Evolutionary conservation across 2,329 filamentous ascomycete genomes (phyloP), one percentile per base, ranked within the genome.

Genomic region (Ascochyta fabae): DNA sequence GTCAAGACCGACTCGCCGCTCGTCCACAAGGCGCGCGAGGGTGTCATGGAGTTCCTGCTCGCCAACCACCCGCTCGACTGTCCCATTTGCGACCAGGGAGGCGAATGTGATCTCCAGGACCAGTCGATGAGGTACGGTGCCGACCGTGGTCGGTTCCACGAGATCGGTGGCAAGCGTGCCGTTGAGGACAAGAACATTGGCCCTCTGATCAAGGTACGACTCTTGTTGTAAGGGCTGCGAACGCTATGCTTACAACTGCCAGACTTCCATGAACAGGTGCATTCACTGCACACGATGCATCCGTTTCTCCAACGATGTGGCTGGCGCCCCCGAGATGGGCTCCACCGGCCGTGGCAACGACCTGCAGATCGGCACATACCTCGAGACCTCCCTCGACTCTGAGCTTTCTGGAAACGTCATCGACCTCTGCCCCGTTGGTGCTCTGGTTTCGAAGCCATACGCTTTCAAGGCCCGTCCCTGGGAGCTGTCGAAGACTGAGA

Each of bases 121-220:
- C 95, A 99, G 83, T 98, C 94, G 52, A 98, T 99, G 94, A 87
- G 95, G 78, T 99, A 99, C 76, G 95, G 95, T 72, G 91, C 89
- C 62, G 95, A 99, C 80, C 87, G 95, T 75, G 95, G 95, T 60
- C 90, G 95, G 70, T 99, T 99, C 82, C 95, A 99, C 81, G 95
- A 99, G 79, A 80, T 96, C 72, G 88, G 86, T 52, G 95, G 95
- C 79, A 99, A 99, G 86, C 91, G 95, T 82, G 95, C 92, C 24
- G 93, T 97, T 35, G 95, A 99, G 81, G 95, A 99, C 80, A 99
- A 99, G 86, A 98, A 99, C 79, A 97, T 99, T 72, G 95, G 95
- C 33, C 95, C 95, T 49, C 79, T 99, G 67, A 91, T 99, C 81
- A 99, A 99, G 79, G 79, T 82, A 68, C 36, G 59, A 48, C 19